Percentiles rank a stretch among this genome's conserved stretches.
Evolutionary conservation across 1,284 basidiomycete genomes (phyloP).

Genomic region (Rhodotorula sp.): DNA sequence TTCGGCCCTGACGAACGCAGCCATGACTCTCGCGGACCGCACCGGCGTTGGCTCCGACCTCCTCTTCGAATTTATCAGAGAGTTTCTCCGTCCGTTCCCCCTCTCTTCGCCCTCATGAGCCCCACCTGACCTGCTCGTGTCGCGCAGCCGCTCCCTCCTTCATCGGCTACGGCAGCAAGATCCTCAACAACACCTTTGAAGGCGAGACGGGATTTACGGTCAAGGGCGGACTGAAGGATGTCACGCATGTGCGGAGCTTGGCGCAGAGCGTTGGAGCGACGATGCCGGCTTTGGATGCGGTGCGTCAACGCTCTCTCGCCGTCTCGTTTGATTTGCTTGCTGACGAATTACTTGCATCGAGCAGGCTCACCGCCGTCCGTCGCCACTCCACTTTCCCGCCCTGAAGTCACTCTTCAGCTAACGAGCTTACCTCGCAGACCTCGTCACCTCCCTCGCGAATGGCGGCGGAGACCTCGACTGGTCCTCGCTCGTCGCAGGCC

Average conservation of each 20-base stretch:
- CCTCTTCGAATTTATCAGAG: slow-evolving; percentile 61
- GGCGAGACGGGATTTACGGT: slow-evolving; percentile 78
- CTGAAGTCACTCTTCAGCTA: no score
- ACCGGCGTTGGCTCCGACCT: slow-evolving; percentile 69
- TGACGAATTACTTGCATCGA: no score
- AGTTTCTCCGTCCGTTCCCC: slow-evolving; percentile 27
- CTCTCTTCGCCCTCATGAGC: no score
- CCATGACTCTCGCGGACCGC: slow-evolving; percentile 78
- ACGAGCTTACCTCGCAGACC: neutral
- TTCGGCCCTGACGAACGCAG: slow-evolving; percentile 48
- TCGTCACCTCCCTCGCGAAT: slow-evolving; percentile 32
- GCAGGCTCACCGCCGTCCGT: slow-evolving; percentile 48
- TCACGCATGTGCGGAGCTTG: slow-evolving; percentile 54
- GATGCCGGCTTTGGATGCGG: slow-evolving; percentile 71
- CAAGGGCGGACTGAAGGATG: slow-evolving; percentile 83
- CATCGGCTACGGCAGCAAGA: slow-evolving; percentile 64
- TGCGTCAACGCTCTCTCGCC: neutral
- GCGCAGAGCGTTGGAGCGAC: slow-evolving; percentile 66
- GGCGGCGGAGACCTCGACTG: slow-evolving; percentile 35
- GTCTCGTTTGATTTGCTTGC: neutral
- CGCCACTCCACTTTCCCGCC: neutral
- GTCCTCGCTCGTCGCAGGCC: slow-evolving; percentile 35
- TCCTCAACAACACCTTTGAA: slow-evolving; percentile 70
- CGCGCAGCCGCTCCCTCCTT: slow-evolving; percentile 49
- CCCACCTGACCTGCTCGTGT: no score